Conservation (phyloP, 2,329 filamentous ascomycete species). For the Pyrenochaeta sp. region DNA sequence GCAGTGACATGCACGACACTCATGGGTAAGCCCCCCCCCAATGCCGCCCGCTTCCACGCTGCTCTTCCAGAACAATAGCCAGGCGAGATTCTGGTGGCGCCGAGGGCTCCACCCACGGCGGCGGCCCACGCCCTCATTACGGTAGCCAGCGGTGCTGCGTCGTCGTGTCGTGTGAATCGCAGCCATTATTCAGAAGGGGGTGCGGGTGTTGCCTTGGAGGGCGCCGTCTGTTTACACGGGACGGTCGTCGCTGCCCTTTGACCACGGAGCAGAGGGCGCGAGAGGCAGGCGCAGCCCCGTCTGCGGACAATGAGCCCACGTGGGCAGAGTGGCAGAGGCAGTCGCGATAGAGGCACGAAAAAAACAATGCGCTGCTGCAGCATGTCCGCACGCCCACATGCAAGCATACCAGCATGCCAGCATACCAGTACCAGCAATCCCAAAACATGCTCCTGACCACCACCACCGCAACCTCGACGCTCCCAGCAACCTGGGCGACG, state of each 20-base stretch:
- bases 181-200: background rate
- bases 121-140: slow-evolving; percentile 34
- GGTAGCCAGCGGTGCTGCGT: slow-evolving; percentile 13
- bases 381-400: background rate
- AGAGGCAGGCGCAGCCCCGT: slow-evolving; percentile 11
- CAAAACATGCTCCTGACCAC: slow-evolving; percentile 12
- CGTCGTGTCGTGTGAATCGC: background rate
- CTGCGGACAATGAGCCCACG: slow-evolving; percentile 28
- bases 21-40: slow-evolving; percentile 11
- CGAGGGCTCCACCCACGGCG: slow-evolving; percentile 26
- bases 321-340: slow-evolving; percentile 24
- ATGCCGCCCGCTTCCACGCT: slow-evolving; percentile 20
- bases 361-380: slow-evolving; percentile 32
- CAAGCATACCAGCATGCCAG: background rate
- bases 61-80: slow-evolving; percentile 33
- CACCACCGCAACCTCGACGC: slow-evolving; percentile 9
- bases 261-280: background rate
- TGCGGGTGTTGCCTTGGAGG: slow-evolving; percentile 10
- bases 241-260: background rate
- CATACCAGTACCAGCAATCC: too few species aligned
- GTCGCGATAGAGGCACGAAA: slow-evolving; percentile 29
- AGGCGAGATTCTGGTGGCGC: slow-evolving; percentile 30
- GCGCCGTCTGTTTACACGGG: background rate
- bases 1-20: slow-evolving; percentile 17
- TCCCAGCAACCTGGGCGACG: slow-evolving; percentile 46